A percentile compares a stretch with the other conserved stretches of the same genome.
phyloP scores from a whole-genome alignment of 768 basidiomycete species.

The Amylocystis lapponica region DNA sequence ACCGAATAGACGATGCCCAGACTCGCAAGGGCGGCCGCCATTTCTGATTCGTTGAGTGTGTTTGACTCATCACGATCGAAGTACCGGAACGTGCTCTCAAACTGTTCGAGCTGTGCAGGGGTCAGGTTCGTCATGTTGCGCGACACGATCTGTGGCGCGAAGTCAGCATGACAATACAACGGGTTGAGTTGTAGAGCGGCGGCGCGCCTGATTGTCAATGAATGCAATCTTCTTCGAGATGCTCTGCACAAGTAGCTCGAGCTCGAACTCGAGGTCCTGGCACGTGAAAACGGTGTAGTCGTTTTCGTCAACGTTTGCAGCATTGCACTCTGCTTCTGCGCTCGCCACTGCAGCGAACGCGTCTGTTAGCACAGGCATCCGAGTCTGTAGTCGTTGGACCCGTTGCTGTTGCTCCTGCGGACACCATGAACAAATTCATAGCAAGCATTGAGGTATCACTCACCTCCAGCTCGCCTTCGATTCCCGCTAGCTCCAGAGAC shows the following conservation, averaged over 20 bases:
- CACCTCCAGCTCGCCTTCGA: conserved; percentile 77
- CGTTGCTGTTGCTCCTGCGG: conserved; percentile 71
- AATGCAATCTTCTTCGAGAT: conserved; percentile 90
- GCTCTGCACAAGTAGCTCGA: conserved; percentile 74
- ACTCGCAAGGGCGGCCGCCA: conserved; percentile 92
- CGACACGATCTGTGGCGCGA: conserved; percentile 70
- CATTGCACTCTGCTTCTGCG: conserved; percentile 71
- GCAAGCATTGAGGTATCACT: not conserved
- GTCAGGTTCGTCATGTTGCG: conserved; percentile 92
- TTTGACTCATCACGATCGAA: conserved; percentile 94
- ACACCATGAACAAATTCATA: not conserved
- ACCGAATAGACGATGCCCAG: conserved; percentile 91
- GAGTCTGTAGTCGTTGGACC: conserved; percentile 56
- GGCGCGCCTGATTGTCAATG: conserved; percentile 86
- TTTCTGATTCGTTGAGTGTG: conserved; percentile 76
- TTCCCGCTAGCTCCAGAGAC: conserved; percentile 64
- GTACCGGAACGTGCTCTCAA: conserved; percentile 95
- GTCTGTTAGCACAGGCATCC: conserved; percentile 60
- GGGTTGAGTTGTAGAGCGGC: not conserved
- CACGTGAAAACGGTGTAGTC: conserved; percentile 89
- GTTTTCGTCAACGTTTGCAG: conserved; percentile 94
- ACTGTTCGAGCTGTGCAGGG: conserved; percentile 92
- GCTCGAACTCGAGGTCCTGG: conserved; percentile 87
- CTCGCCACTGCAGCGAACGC: conserved; percentile 45
- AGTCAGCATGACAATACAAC: not conserved